Evolutionary conservation across 495 filamentous ascomycete genomes (phyloP).

Genomic region (Penicillium flavigenum): DNA sequence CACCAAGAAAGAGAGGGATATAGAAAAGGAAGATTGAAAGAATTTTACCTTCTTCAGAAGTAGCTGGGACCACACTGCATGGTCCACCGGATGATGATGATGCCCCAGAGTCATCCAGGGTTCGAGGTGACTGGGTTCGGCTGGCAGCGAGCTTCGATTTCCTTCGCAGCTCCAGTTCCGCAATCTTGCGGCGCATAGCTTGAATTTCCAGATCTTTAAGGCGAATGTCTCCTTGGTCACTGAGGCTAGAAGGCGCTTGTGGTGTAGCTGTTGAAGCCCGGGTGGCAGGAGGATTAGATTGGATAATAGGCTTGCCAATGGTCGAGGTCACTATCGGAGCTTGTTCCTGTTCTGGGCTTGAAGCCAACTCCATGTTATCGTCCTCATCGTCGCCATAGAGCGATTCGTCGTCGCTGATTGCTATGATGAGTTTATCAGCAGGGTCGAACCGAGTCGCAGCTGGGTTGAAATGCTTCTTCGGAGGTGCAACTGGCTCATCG

Average conservation of each 20-base stretch:
- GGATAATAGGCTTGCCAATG: conserved; percentile 11
- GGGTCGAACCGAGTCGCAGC: conserved; percentile 16
- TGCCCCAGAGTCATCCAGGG: conserved; percentile 19
- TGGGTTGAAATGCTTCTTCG: conserved; percentile 63
- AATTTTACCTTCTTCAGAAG: conserved; percentile 2
- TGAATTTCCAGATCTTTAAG: conserved; percentile 68
- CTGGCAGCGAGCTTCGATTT: conserved; percentile 52
- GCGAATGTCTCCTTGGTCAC: conserved; percentile 57
- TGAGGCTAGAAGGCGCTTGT: conserved; percentile 32
- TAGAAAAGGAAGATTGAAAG: background rate
- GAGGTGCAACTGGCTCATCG: conserved; percentile 48
- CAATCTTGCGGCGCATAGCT: conserved; percentile 71
- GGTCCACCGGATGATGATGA: conserved; percentile 25
- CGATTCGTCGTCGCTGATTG: conserved; percentile 70
- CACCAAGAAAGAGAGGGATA: background rate
- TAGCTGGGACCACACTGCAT: conserved; percentile 11
- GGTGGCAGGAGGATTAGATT: conserved; percentile 10
- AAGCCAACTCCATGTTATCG: conserved; percentile 39
- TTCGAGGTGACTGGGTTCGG: conserved; percentile 36
- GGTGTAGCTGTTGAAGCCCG: conserved; percentile 39
- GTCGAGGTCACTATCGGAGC: background rate
- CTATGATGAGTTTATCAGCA: conserved; percentile 57
- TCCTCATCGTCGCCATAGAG: conserved; percentile 46
- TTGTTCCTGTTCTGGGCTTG: conserved; percentile 15
- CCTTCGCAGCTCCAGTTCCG: conserved; percentile 68